Base-by-base conservation (phyloP, 108 stramenopile genomes). In the Aurantiochytrium sp. region DNA sequence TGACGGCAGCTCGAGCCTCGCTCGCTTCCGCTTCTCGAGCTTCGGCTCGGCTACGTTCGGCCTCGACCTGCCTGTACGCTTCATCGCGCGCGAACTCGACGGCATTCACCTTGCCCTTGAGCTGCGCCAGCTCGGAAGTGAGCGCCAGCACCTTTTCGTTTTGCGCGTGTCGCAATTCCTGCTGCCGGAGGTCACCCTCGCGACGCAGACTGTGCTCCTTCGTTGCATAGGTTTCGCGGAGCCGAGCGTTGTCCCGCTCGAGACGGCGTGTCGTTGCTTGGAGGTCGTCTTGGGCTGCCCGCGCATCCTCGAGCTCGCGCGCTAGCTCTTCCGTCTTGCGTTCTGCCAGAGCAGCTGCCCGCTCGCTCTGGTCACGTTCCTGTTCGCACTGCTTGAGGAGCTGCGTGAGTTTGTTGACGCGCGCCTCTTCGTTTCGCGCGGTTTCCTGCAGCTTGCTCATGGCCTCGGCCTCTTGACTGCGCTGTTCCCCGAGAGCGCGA, bases 401-500 rank as follows among this genome's bases (percentile, higher is more conserved):
- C 51, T 83, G 49, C 12, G 76, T 53, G 45, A 83, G 76, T 23
- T 83, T 55, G n/a, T 8, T 53, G 51, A 83, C 76, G 25, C 76
- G 76, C 51, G 49, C 45, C 25, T 83, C 76, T 12, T 83, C 76
- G 18, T 47, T 47, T 12, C 76, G 45, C n/a, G 49, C 51, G n/a
- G 76, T 6, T 23, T 83, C 76, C 28, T 83, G 76, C 49, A 83
- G 45, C 45, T 53, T 47, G 28, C 23, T 35, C 76, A 83, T 47
- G 5, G 6, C 5, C 10, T 55, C 76, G 45, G 76, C 76, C 51
- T 83, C 76, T 23, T 28, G 76, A 53, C 23, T 83, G 49, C 76
- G 76, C 76, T 83, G 76, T 16, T 83, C 76, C 43, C 76, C 76
- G n/a, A 83, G 76, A 35, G 76, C 19, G 19, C 76, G 76, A 8